Evolutionary conservation across 2,329 filamentous ascomycete species (phyloP), one percentile per base, ranked within the genome.

Genomic region (Diplodia intermedia): DNA sequence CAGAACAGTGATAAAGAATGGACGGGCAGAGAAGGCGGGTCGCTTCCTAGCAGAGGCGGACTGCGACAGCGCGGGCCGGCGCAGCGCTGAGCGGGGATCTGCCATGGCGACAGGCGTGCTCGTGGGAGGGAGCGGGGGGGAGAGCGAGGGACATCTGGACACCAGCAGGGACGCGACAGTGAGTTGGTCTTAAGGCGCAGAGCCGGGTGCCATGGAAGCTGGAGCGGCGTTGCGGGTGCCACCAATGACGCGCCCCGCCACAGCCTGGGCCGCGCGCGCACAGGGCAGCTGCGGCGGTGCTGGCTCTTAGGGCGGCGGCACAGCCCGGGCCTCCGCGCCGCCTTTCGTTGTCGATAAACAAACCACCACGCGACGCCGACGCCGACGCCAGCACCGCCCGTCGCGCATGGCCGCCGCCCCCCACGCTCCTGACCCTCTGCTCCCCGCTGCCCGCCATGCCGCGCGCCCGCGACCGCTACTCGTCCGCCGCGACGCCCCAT

Each of bases 391-490:
- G 36, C 36, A 38, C 36, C 9, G 36, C 36, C 36, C 8, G 36
- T 26, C 36, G 31, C 31, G n/a, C 47, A 63, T 63, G 60, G 29
- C 23, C 7, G 29, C 43, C n/a, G 18, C 57, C 26, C 60, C 29
- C 20, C 4, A 3, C 47, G 20, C 47, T 67, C 55, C 56, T 65
- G 65, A 67, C 53, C 14, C n/a, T 38, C 38, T 8, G 12, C 8
- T 40, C 15, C 57, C 68, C 57, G 78, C 70, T 12, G 57, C 55
- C 69, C 66, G 78, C 70, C 70, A 88, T 88, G 86, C 85, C 86
- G 79, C 85, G 86, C 78, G 82, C 86, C 67, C 82, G 73, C 73
- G 80, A 82, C 68, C 83, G 83, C 70, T 75, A 78, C 70, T 63
- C 60, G 60, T 76, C 72, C 73, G 77, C 74, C 62, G 81, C 81